A percentile compares a stretch with the other conserved stretches of the same genome.
phyloP scores from a whole-genome alignment of 208 protist genomes.

The Crithidia acanthocephali region DNA sequence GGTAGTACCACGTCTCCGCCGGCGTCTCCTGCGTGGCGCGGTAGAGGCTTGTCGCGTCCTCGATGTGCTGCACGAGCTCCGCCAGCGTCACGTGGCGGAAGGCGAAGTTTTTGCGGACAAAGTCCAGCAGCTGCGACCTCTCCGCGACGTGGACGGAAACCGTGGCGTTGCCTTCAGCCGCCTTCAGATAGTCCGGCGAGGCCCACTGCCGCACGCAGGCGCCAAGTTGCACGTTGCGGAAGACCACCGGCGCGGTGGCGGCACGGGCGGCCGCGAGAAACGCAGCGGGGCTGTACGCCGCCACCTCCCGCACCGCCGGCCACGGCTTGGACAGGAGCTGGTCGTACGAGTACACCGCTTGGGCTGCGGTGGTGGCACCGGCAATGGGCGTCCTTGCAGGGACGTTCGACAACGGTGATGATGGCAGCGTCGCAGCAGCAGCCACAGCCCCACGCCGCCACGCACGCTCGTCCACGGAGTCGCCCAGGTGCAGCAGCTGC shows the following conservation, averaged over 20 bases:
- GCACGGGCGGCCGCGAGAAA: constrained; percentile 42
- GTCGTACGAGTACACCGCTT: constrained; percentile 18
- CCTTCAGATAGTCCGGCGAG: constrained; percentile 62
- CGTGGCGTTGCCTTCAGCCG: constrained; percentile 41
- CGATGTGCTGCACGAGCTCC: constrained; percentile 74
- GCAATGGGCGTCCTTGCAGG: too few species aligned
- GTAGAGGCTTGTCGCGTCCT: constrained; percentile 33
- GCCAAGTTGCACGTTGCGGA: constrained; percentile 66
- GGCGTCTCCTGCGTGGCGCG: constrained; percentile 9
- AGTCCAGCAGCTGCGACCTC: constrained; percentile 71
- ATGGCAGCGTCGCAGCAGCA: background rate
- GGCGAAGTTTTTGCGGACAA: constrained; percentile 92
- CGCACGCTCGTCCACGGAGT: constrained; percentile 19
- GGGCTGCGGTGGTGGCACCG: too few species aligned
- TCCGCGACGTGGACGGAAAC: constrained; percentile 86
- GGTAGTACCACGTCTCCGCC: constrained; percentile 85
- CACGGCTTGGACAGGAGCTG: constrained; percentile 36
- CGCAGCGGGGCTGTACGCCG: constrained; percentile 38
- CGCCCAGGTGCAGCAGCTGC: constrained; percentile 51
- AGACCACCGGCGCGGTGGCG: constrained; percentile 62
- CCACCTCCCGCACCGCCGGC: constrained; percentile 40
- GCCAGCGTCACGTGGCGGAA: constrained; percentile 79
- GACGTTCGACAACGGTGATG: too few species aligned
- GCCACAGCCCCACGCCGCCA: background rate
- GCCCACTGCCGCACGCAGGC: constrained; percentile 60